Evolutionary conservation across 2,329 filamentous ascomycete genomes (phyloP).

Genomic region (Cytospora schulzeri): DNA sequence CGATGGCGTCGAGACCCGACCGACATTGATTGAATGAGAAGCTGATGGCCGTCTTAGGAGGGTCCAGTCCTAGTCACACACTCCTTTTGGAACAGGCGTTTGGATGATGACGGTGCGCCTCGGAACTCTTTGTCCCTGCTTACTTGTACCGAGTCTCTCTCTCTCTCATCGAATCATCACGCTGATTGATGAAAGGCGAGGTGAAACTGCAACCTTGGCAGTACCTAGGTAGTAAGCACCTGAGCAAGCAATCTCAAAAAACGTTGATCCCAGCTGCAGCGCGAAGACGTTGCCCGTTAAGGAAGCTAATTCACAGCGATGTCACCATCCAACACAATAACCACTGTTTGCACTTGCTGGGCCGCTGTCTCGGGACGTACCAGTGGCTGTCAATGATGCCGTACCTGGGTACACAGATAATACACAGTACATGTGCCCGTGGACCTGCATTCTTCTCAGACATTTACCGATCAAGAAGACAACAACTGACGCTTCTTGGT

Average conservation of each 20-base stretch:
- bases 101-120: background rate
- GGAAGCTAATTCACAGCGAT: too few relatives aligned
- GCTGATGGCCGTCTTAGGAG: background rate
- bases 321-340: background rate
- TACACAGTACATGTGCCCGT: background rate
- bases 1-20: background rate
- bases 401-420: background rate
- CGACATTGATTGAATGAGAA: background rate
- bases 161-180: background rate
- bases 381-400: too few relatives aligned
- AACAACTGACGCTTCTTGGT: background rate
- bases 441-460: background rate
- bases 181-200: background rate
- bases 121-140: too few relatives aligned
- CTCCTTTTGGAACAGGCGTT: background rate
- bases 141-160: too few relatives aligned
- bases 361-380: background rate
- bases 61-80: too few relatives aligned
- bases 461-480: background rate
- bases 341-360: background rate
- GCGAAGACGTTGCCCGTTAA: too few relatives aligned
- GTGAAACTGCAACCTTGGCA: too few relatives aligned
- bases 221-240: too few relatives aligned
- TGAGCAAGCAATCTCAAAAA: background rate
- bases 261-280: background rate